These are phyloP conservation scores for Pichia terricola DNA, from an alignment of 1,139 yeast genomes.

Conservation along the genomic window DNA sequence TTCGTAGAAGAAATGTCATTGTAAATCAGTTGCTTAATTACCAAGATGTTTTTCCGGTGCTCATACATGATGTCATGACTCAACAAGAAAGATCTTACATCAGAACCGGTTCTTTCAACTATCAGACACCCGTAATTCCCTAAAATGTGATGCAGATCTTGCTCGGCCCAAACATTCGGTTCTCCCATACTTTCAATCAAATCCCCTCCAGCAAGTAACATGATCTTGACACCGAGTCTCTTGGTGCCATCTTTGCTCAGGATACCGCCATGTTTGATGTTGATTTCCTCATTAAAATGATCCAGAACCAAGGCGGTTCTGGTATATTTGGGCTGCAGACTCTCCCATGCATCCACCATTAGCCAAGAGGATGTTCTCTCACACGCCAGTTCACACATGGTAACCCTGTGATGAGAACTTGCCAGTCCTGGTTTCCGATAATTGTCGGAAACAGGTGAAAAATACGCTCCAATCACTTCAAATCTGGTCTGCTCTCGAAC, in stretches of 20 bases:
- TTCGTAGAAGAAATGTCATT: conserved; percentile 94
- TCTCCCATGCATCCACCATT: conserved; percentile 99
- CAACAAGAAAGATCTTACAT: conserved; percentile 81
- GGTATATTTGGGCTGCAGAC: conserved; percentile 81
- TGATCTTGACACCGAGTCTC: conserved; percentile 68
- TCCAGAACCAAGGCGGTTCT: conserved; percentile 93
- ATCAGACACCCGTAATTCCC: conserved; percentile 95
- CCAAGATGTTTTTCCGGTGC: conserved; percentile 86
- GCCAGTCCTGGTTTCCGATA: conserved; percentile 93
- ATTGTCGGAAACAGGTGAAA: conserved; percentile 94
- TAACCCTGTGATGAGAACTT: conserved; percentile 75
- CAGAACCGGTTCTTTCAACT: conserved; percentile 94
- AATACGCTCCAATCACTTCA: conserved; percentile 94
- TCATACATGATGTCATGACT: conserved; percentile 97
- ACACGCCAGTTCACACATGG: conserved; percentile 98
- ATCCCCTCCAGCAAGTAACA: conserved; percentile 97
- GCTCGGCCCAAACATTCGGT: conserved; percentile 98
- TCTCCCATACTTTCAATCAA: conserved; percentile 99
- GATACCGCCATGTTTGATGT: conserved; percentile 85
- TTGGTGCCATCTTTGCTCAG: conserved; percentile 51
- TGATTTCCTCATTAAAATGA: conserved; percentile 92
- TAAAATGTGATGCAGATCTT: conserved; percentile 85
- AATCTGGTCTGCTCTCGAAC: conserved; percentile 85
- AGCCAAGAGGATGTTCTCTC: conserved; percentile 95
- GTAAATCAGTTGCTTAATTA: conserved; percentile 89